A percentile compares a stretch with the other conserved stretches of the same genome.
Conservation (phyloP, 495 filamentous ascomycete species). For the Penicillium goetzii region DNA sequence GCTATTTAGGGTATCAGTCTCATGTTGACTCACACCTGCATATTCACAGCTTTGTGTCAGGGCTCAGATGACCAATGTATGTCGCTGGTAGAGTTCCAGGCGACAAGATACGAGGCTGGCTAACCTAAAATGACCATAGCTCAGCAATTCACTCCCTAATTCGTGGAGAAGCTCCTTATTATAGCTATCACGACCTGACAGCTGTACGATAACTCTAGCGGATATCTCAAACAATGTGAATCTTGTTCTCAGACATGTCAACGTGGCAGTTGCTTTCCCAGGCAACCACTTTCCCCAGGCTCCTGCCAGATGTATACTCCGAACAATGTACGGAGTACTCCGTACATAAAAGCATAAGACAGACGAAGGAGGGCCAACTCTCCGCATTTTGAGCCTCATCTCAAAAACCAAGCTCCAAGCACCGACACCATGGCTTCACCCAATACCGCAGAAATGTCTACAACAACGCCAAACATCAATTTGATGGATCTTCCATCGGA, state of each 20-base stretch:
- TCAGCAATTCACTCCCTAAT: background rate
- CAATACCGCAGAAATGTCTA: background rate
- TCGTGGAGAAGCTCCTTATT: background rate
- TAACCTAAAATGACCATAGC: background rate
- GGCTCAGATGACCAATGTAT: background rate
- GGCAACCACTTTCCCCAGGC: constrained; percentile 19
- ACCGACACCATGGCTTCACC: constrained; percentile 6
- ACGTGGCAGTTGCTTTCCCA: constrained; percentile 4
- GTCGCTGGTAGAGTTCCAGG: background rate
- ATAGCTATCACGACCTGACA: background rate
- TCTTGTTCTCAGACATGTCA: background rate
- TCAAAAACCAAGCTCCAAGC: background rate
- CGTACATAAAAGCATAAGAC: background rate
- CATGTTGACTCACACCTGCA: background rate
- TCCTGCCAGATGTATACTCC: constrained; percentile 5
- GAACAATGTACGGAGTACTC: no score
- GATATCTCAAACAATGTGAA: background rate
- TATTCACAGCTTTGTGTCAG: background rate
- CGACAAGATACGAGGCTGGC: constrained; percentile 1
- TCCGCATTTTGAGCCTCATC: constrained; percentile 10
- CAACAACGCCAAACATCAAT: background rate
- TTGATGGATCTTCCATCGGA: constrained; percentile 61
- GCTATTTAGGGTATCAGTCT: background rate
- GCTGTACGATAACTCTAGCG: background rate
- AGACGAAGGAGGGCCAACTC: background rate